These are phyloP conservation scores for Macrocybe gigantea DNA, from an alignment of 768 basidiomycete genomes.

Conservation along the genomic window DNA sequence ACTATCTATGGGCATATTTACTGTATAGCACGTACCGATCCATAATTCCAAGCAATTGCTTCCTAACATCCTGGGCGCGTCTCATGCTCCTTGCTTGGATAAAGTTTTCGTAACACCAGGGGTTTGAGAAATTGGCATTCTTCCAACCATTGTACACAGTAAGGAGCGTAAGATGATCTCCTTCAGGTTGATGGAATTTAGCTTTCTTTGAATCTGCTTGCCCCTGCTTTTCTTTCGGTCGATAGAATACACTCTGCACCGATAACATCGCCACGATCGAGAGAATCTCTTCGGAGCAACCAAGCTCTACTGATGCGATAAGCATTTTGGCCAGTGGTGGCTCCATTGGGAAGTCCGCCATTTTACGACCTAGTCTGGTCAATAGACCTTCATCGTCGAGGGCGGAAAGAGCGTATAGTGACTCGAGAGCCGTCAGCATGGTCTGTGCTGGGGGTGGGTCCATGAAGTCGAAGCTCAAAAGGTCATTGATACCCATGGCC, in stretches of 20 bases:
- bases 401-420: slow-evolving; percentile 91
- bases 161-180: slow-evolving; percentile 86
- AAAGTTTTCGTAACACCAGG: slow-evolving; percentile 99
- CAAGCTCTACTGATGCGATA: slow-evolving; percentile 94
- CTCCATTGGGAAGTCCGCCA: slow-evolving; percentile 99
- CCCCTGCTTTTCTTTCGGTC: slow-evolving; percentile 99
- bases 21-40: slow-evolving; percentile 61
- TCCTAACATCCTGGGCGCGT: slow-evolving; percentile 94
- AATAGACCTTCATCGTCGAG: slow-evolving; percentile 95
- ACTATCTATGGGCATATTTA: neutral
- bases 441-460: slow-evolving; percentile 97
- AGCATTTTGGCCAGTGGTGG: slow-evolving; percentile 96
- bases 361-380: slow-evolving; percentile 92
- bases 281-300: slow-evolving; percentile 96
- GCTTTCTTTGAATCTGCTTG: slow-evolving; percentile 99
- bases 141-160: slow-evolving; percentile 99
- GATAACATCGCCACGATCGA: slow-evolving; percentile 98
- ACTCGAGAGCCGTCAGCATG: slow-evolving; percentile 93
- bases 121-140: slow-evolving; percentile 90
- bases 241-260: slow-evolving; percentile 94
- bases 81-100: slow-evolving; percentile 98
- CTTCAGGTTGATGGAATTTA: slow-evolving; percentile 99
- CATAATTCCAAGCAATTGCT: slow-evolving; percentile 98
- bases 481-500: slow-evolving; percentile 98
- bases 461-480: slow-evolving; percentile 99